Evolutionary conservation across 1,139 yeast genomes (phyloP), one percentile per base, ranked within the genome.

Genomic region (Magnusiomyces suaveolens): DNA sequence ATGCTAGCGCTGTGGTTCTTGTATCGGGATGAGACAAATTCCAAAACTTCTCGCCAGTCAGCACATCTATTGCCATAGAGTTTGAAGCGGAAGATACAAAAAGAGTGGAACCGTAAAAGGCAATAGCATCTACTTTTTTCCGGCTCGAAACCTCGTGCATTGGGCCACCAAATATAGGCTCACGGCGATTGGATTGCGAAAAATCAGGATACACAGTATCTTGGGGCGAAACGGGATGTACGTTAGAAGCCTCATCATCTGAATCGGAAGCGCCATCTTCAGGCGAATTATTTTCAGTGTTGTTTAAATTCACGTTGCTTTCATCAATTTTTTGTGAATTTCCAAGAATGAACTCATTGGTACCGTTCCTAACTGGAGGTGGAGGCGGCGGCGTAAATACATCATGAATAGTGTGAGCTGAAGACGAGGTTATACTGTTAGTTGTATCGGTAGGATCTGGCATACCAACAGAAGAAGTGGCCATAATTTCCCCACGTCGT

Each of bases 121-220:
- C 63, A 41, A 60, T 55, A 2, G 62, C 62, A 25, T 59, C 60
- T 38, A 64, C 63, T 38, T 69, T 71, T 24, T 60, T 60, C 46
- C 65, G 65, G 16, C 62, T 54, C 2, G 64, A 52, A 24, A 66
- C 57, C 48, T 63, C 63, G 46, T 65, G 65, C 33, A 64, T 53
- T n/a, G 63, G 59, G 1, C 69, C 68, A 46, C 62, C 64, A 54
- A 60, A 62, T 1, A 64, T 56, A 1, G 73, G 73, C 2, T 69
- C 66, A 26, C 69, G 57, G 46, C 72, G 60, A 54, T 69, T 69
- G 10, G 69, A 66, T 44, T 66, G 69, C 12, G 72, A 68, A 4
- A 69, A 62, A 48, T 69, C 73, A 1, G 71, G 71, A 46, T 62
- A 67, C n/a, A 55, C 55, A 16, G 49, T 55, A 16, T 43, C 46